Conservation (phyloP, 2,329 filamentous ascomycete species). For the Fusarium cyanostomum region DNA sequence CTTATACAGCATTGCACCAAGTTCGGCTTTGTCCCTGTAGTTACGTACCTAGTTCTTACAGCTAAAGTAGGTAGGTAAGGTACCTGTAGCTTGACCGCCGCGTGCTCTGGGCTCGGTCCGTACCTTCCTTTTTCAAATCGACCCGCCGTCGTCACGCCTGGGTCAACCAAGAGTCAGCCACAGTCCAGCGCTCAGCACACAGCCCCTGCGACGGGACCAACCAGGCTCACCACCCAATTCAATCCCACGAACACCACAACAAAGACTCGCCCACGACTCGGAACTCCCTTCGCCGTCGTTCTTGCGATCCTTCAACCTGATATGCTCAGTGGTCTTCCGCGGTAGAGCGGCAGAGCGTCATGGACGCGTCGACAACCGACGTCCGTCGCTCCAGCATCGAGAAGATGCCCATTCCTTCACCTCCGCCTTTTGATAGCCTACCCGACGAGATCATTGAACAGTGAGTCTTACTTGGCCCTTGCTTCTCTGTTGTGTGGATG, state of each 20-base stretch:
- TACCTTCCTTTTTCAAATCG: constrained; percentile 11
- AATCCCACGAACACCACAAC: neutral
- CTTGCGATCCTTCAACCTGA: constrained; percentile 25
- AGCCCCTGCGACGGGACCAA: neutral
- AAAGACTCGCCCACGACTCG: constrained; percentile 6
- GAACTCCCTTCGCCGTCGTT: neutral
- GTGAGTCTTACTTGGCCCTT: constrained; percentile 54
- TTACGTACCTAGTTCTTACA: too few species aligned
- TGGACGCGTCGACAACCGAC: constrained; percentile 44
- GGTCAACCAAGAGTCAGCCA: constrained; percentile 30
- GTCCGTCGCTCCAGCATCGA: constrained; percentile 49
- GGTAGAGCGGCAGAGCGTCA: constrained; percentile 43
- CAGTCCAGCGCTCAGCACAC: neutral
- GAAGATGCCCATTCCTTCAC: constrained; percentile 44
- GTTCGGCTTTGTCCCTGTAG: constrained; percentile 7
- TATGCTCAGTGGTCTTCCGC: constrained; percentile 35
- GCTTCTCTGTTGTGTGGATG: neutral
- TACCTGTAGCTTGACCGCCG: neutral
- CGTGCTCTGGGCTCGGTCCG: neutral
- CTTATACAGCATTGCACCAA: neutral
- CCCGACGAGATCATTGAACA: constrained; percentile 77
- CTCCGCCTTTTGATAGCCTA: constrained; percentile 62
- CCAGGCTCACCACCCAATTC: constrained; percentile 20
- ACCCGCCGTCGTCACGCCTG: constrained; percentile 28
- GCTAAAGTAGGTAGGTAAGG: too few species aligned